Percentiles rank a stretch among this genome's conserved stretches.
Conservation (phyloP, 371 early-diverging fungal genomes). For the Amoeboaphelidium protococcarum region DNA sequence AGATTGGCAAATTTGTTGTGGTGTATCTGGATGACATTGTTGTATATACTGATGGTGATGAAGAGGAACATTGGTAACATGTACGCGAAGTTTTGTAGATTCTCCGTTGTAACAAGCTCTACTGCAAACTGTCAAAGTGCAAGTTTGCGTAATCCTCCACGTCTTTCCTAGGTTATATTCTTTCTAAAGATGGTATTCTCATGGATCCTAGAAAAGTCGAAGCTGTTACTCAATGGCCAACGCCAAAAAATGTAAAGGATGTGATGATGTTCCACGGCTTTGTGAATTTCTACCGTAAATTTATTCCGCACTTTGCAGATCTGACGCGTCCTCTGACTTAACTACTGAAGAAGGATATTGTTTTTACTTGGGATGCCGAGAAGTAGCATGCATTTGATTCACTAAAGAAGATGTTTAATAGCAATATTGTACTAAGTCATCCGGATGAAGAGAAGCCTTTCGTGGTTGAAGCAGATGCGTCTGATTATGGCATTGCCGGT, state of each 20-base stretch:
- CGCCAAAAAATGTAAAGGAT: conserved; percentile 9
- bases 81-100: conserved; percentile 9
- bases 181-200: conserved; percentile 7
- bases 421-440: conserved; percentile 10
- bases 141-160: conserved; percentile 8
- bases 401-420: conserved; percentile 11
- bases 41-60: conserved; percentile 16
- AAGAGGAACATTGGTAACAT: conserved; percentile 18
- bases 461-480: conserved; percentile 20
- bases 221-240: conserved; percentile 13
- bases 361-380: conserved; percentile 11
- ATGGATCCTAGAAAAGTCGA: conserved; percentile 11
- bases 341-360: conserved; percentile 9
- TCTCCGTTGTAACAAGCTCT: conserved; percentile 12
- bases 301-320: conserved; percentile 15
- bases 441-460: conserved; percentile 8
- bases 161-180: conserved; percentile 16
- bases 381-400: conserved; percentile 11
- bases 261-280: conserved; percentile 21
- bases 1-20: conserved; percentile 12
- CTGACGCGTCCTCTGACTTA: conserved; percentile 13
- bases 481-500: conserved; percentile 16
- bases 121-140: conserved; percentile 21
- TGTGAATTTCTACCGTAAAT: conserved; percentile 20
- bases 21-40: conserved; percentile 28